These are phyloP conservation scores for Chaetomiaceae sp. DNA, from an alignment of 2,329 filamentous ascomycete species.

Conservation along the genomic window DNA sequence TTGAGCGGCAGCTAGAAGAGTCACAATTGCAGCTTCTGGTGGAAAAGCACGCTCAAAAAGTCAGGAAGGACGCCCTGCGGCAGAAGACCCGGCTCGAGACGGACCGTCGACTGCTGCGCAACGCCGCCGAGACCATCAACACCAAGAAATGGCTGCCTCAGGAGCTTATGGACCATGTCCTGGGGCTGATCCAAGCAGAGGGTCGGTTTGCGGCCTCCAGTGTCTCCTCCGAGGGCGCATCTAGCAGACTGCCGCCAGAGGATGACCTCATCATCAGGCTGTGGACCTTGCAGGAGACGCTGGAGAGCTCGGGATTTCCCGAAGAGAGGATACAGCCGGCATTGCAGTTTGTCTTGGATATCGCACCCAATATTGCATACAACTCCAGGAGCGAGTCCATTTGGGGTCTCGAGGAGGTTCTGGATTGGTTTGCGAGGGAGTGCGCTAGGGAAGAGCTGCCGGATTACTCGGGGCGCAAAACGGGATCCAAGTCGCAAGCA, in stretches of 20 bases:
- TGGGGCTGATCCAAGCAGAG: slow-evolving; percentile 67
- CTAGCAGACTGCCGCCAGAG: slow-evolving; percentile 57
- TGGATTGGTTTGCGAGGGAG: slow-evolving; percentile 87
- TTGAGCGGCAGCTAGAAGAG: slow-evolving; percentile 82
- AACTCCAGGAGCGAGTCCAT: slow-evolving; percentile 57
- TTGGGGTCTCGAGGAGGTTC: slow-evolving; percentile 81
- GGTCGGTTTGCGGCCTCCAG: slow-evolving; percentile 52
- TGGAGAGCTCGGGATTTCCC: slow-evolving; percentile 65
- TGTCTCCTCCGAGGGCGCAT: slow-evolving; percentile 41
- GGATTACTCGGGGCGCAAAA: slow-evolving; percentile 56
- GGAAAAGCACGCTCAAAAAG: slow-evolving; percentile 76
- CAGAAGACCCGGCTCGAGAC: slow-evolving; percentile 76
- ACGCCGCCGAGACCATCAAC: slow-evolving; percentile 69
- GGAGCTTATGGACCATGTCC: slow-evolving; percentile 71
- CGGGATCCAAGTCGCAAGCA: slow-evolving; percentile 33
- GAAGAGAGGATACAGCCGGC: slow-evolving; percentile 57
- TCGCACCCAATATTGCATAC: slow-evolving; percentile 56
- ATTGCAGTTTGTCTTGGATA: slow-evolving; percentile 61
- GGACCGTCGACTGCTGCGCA: slow-evolving; percentile 74
- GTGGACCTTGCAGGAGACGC: slow-evolving; percentile 76
- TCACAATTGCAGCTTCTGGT: slow-evolving; percentile 85
- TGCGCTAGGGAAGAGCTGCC: slow-evolving; percentile 65
- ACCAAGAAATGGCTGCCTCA: slow-evolving; percentile 73
- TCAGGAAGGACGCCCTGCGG: slow-evolving; percentile 71
- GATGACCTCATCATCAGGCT: slow-evolving; percentile 75